Percentiles rank a stretch among this genome's conserved stretches.
Evolutionary conservation across 2,329 filamentous ascomycete genomes (phyloP).

Genomic region (Stylonectria norvegica): DNA sequence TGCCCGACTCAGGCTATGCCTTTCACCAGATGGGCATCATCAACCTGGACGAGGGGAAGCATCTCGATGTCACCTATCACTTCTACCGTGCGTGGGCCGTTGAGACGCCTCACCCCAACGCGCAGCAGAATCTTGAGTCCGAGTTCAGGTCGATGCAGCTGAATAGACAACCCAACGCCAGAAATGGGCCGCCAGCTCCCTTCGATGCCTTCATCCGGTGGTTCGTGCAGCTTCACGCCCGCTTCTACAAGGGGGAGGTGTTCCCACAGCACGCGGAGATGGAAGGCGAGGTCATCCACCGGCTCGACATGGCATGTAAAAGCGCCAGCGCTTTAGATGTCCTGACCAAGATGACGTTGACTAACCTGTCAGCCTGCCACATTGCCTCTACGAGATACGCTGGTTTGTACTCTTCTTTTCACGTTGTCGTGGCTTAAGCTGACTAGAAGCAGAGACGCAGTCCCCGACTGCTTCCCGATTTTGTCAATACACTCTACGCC

Average conservation of each 20-base stretch:
- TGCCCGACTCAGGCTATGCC: constrained; percentile 74
- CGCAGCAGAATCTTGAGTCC: constrained; percentile 70
- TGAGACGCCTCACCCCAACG: constrained; percentile 69
- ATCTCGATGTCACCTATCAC: constrained; percentile 83
- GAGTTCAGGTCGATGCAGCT: constrained; percentile 63
- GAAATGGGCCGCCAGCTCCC: constrained; percentile 43
- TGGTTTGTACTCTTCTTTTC: constrained; percentile 34
- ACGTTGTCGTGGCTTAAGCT: no score
- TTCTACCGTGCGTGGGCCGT: constrained; percentile 80
- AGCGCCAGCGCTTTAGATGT: constrained; percentile 61
- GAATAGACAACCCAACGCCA: constrained; percentile 33
- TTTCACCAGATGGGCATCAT: constrained; percentile 92
- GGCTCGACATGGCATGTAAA: constrained; percentile 70
- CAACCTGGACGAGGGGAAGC: constrained; percentile 70
- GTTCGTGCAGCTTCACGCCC: constrained; percentile 83
- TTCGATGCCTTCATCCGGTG: constrained; percentile 68
- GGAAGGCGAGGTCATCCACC: constrained; percentile 79
- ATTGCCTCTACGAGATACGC: constrained; percentile 48
- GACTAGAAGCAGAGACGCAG: constrained; percentile 41
- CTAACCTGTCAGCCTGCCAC: constrained; percentile 82
- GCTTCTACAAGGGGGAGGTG: constrained; percentile 73
- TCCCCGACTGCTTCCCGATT: constrained; percentile 44
- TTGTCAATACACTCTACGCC: constrained; percentile 65
- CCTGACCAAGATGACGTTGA: constrained; percentile 74
- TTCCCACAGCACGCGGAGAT: constrained; percentile 76